Evolutionary conservation across 805 yeast genomes (phyloP).

Genomic region (Wickerhamiella qilinensis): DNA sequence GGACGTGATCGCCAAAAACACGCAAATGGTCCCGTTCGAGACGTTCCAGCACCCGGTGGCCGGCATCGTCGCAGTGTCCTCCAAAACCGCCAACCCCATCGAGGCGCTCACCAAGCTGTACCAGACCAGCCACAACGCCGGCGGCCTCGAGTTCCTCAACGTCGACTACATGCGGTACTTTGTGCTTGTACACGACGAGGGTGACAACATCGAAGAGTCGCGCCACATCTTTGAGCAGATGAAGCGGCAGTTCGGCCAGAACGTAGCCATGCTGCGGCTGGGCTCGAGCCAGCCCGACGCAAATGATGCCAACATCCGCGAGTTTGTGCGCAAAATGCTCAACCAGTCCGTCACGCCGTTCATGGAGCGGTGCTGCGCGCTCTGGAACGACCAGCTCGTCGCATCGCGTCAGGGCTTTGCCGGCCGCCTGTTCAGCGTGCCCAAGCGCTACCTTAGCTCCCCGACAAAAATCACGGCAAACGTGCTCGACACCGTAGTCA

Average conservation of each 20-base stretch:
- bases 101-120: conserved; percentile 36
- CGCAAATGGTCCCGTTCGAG: conserved; percentile 25
- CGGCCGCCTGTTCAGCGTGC: conserved; percentile 53
- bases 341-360: conserved; percentile 49
- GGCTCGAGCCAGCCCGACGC: conserved; percentile 12
- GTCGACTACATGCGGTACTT: conserved; percentile 42
- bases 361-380: conserved; percentile 65
- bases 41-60: conserved; percentile 76
- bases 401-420: conserved; percentile 64
- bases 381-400: conserved; percentile 74
- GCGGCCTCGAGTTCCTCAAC: conserved; percentile 49
- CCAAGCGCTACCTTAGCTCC: conserved; percentile 35
- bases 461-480: conserved; percentile 4
- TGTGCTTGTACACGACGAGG: conserved; percentile 34
- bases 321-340: conserved; percentile 32
- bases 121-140: conserved; percentile 26
- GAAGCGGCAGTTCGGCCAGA: conserved; percentile 23
- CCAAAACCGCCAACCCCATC: conserved; percentile 42
- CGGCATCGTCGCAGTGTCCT: conserved; percentile 50
- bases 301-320: conserved; percentile 27
- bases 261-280: conserved; percentile 17
- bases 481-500: conserved; percentile 3
- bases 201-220: conserved; percentile 30
- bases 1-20: background rate
- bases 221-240: conserved; percentile 25